Evolutionary conservation across 169 alveolate species (phyloP).

Genomic region (Cyclospora cayetanensis): DNA sequence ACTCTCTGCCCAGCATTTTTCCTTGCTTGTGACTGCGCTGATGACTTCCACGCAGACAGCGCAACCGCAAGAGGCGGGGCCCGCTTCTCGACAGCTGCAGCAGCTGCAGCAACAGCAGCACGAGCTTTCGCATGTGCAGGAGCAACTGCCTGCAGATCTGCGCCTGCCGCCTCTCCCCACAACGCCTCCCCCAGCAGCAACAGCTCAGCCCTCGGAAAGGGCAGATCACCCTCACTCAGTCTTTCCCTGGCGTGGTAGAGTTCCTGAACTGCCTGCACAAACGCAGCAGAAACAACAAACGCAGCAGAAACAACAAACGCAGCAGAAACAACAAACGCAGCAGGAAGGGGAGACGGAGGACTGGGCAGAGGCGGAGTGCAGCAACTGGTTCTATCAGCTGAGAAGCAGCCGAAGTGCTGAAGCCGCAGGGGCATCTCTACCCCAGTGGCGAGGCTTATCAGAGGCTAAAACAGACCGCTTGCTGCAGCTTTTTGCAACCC

Average conservation of each 20-base stretch:
- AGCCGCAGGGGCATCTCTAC: background rate
- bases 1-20: background rate
- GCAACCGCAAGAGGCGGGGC: background rate
- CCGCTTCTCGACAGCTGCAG: background rate
- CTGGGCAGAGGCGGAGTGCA: background rate
- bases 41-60: background rate
- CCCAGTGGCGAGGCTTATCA: background rate
- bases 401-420: background rate
- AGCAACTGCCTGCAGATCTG: background rate
- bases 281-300: too few relatives aligned
- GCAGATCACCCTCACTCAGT: background rate
- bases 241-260: slow-evolving; percentile 17
- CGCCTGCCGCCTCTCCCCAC: background rate
- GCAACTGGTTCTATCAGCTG: slow-evolving; percentile 19
- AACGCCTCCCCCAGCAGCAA: background rate
- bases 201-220: background rate
- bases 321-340: too few relatives aligned
- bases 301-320: too few relatives aligned
- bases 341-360: background rate
- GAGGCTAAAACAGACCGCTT: background rate
- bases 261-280: background rate
- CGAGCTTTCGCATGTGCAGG: background rate
- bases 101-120: background rate
- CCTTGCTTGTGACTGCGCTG: background rate
- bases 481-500: background rate